Percentiles rank a stretch among this genome's conserved stretches.
Conservation (phyloP, 441 rosid species). For the Metrosideros polymorpha region DNA sequence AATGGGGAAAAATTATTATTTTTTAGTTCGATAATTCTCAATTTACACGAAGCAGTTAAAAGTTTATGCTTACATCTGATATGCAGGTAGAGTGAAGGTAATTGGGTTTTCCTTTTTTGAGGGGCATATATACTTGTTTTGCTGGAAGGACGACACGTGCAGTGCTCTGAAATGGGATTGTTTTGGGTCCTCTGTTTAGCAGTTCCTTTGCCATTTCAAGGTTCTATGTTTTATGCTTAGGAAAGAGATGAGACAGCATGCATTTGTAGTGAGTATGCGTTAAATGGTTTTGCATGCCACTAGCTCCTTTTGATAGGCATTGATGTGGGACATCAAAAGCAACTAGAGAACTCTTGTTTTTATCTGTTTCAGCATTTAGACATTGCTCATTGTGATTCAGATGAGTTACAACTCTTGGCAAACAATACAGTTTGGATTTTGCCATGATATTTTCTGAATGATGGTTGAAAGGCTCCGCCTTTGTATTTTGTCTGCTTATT, state of each 20-base stretch:
- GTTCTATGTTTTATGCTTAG: not conserved
- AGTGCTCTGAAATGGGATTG: not conserved
- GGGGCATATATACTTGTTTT: not conserved
- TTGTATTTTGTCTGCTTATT: not conserved
- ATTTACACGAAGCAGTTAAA: not conserved
- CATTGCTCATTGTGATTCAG: not conserved
- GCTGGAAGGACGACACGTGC: not conserved
- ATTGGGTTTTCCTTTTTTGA: not conserved
- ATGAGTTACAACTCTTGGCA: not conserved
- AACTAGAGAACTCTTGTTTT: not conserved
- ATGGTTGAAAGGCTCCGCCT: not conserved
- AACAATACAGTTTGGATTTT: not conserved
- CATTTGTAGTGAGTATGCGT: not conserved
- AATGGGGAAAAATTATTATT: not conserved
- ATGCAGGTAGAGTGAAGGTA: not conserved
- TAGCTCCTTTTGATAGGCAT: not conserved
- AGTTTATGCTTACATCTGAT: not conserved
- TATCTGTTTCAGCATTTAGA: not conserved
- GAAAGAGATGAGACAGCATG: not conserved
- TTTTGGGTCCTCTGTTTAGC: not conserved
- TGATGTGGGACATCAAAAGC: not conserved
- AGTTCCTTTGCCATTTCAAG: not conserved
- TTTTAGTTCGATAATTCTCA: not conserved
- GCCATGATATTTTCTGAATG: not conserved
- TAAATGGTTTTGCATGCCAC: not conserved